Percentiles rank a stretch among this genome's conserved stretches.
Conservation (phyloP, 768 basidiomycete genomes). For the Suillus bovinus region DNA sequence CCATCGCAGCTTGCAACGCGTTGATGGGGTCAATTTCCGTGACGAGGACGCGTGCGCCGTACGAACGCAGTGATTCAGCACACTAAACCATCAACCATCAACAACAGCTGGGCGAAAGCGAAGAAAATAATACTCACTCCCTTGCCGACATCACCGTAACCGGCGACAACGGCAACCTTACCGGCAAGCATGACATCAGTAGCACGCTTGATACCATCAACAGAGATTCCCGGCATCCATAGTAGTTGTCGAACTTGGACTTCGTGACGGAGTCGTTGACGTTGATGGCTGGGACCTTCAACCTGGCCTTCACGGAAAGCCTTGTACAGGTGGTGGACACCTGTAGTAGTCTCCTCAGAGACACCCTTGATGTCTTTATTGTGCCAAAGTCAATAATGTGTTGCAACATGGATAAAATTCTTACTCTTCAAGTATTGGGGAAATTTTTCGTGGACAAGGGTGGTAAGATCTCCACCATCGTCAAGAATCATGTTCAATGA, state of each 20-base stretch:
- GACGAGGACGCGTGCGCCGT: slow-evolving; percentile 93
- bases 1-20: slow-evolving; percentile 99
- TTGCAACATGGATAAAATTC: slow-evolving; percentile 17
- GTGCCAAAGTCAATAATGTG: slow-evolving; percentile 6
- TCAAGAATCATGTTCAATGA: slow-evolving; percentile 98
- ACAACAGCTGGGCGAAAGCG: background rate
- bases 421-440: slow-evolving; percentile 82
- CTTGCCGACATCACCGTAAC: slow-evolving; percentile 99
- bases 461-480: slow-evolving; percentile 97
- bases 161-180: slow-evolving; percentile 98
- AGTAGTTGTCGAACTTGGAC: slow-evolving; percentile 99
- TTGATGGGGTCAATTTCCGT: slow-evolving; percentile 99
- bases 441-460: slow-evolving; percentile 93
- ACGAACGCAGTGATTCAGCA: slow-evolving; percentile 95
- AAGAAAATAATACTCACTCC: slow-evolving; percentile 63
- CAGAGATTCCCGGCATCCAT: slow-evolving; percentile 98
- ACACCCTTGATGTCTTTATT: slow-evolving; percentile 80
- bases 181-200: slow-evolving; percentile 99
- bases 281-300: slow-evolving; percentile 99
- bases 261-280: slow-evolving; percentile 99
- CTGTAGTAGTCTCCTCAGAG: slow-evolving; percentile 99
- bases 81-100: slow-evolving; percentile 54
- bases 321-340: slow-evolving; percentile 99
- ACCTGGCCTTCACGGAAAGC: slow-evolving; percentile 92
- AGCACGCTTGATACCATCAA: slow-evolving; percentile 99